These are phyloP conservation scores for Coffea eugenioides DNA, from an alignment of 257 asterid genomes.

Conservation along the genomic window DNA sequence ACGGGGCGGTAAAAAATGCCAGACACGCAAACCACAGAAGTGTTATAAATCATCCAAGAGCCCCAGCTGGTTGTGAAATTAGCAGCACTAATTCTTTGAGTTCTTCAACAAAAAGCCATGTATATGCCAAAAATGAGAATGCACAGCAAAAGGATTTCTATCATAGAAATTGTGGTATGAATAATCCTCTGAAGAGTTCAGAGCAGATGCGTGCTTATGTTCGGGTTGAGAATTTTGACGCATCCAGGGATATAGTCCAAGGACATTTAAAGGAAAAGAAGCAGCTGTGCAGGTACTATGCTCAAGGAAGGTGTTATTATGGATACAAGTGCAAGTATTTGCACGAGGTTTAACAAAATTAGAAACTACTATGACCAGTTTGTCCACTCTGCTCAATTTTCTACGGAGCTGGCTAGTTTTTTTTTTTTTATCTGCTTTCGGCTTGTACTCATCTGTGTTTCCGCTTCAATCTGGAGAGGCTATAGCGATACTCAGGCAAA, in stretches of 20 bases:
- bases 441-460: too few species aligned
- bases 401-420: not conserved
- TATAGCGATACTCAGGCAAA: not conserved
- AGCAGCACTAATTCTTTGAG: not conserved
- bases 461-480: not conserved
- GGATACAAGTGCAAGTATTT: slow-evolving; percentile 60
- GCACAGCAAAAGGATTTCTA: not conserved
- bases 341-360: slow-evolving; percentile 33
- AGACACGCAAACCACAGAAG: not conserved
- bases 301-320: slow-evolving; percentile 60
- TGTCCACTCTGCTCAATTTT: not conserved
- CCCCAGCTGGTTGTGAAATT: not conserved
- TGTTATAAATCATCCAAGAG: not conserved
- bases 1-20: not conserved
- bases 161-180: not conserved
- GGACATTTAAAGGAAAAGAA: slow-evolving; percentile 19
- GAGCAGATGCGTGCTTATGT: slow-evolving; percentile 2
- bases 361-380: not conserved
- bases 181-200: slow-evolving; percentile 11
- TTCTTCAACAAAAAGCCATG: not conserved
- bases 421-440: not conserved
- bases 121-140: not conserved
- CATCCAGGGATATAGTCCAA: slow-evolving; percentile 16
- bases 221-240: slow-evolving; percentile 1
- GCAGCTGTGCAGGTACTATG: slow-evolving; percentile 48